These are phyloP conservation scores for Microbotryum intermedium DNA, from an alignment of 1,284 basidiomycete species.

Conservation along the genomic window DNA sequence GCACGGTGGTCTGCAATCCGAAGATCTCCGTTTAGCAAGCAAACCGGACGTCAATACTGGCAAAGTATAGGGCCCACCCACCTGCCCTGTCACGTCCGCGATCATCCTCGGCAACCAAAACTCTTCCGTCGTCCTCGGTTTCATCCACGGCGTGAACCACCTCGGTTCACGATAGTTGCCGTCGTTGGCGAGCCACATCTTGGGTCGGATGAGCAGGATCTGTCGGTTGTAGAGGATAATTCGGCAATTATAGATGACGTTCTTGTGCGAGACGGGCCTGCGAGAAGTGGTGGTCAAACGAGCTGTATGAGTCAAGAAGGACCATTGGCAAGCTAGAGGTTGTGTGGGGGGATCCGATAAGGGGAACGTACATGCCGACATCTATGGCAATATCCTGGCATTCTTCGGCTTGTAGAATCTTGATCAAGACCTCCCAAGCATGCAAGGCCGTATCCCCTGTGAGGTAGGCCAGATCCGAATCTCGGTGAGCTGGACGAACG, in stretches of 20 bases:
- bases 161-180: slow-evolving; percentile 95
- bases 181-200: slow-evolving; percentile 99
- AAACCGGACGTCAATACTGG: background rate
- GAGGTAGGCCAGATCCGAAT: background rate
- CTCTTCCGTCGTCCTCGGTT: slow-evolving; percentile 76
- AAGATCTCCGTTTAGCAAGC: background rate
- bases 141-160: slow-evolving; percentile 93
- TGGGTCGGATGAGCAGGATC: slow-evolving; percentile 88
- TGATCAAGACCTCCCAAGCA: slow-evolving; percentile 88
- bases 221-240: slow-evolving; percentile 75
- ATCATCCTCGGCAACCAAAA: slow-evolving; percentile 83
- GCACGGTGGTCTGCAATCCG: slow-evolving; percentile 59
- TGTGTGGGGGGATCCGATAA: too few relatives aligned
- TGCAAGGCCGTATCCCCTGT: slow-evolving; percentile 87
- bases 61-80: slow-evolving; percentile 40
- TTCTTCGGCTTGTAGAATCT: slow-evolving; percentile 70
- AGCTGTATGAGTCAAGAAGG: too few relatives aligned
- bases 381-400: slow-evolving; percentile 77
- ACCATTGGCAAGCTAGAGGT: too few relatives aligned
- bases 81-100: slow-evolving; percentile 78
- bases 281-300: background rate
- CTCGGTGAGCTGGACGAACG: background rate
- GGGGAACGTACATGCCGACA: slow-evolving; percentile 70
- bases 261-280: slow-evolving; percentile 94
- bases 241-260: slow-evolving; percentile 94